Evolutionary conservation across 2,329 filamentous ascomycete species (phyloP).

Genomic region (Epichloe gansuensis): DNA sequence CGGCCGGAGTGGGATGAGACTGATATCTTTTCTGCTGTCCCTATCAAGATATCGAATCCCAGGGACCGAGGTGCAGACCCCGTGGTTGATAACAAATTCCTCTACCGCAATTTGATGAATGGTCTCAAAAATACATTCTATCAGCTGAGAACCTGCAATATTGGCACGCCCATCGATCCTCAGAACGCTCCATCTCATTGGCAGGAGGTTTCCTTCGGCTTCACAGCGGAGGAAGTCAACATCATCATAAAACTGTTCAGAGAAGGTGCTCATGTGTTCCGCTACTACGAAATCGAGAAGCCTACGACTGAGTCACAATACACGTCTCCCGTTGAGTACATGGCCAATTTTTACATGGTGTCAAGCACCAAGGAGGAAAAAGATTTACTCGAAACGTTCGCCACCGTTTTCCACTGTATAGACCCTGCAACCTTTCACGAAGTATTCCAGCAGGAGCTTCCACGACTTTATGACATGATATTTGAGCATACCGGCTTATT

Average conservation of each 20-base stretch:
- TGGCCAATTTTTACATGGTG: slow-evolving; percentile 89
- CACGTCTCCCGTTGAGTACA: slow-evolving; percentile 75
- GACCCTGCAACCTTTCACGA: slow-evolving; percentile 98
- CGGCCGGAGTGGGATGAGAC: slow-evolving; percentile 95
- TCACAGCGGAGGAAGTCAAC: slow-evolving; percentile 91
- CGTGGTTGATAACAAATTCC: slow-evolving; percentile 90
- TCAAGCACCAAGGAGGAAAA: slow-evolving; percentile 94
- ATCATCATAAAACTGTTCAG: slow-evolving; percentile 96
- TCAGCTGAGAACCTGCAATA: slow-evolving; percentile 83
- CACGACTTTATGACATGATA: slow-evolving; percentile 92
- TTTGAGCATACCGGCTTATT: slow-evolving; percentile 90
- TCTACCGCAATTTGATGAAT: slow-evolving; percentile 94
- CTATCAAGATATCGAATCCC: slow-evolving; percentile 88
- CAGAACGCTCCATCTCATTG: slow-evolving; percentile 76
- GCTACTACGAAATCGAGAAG: slow-evolving; percentile 90
- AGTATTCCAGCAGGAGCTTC: slow-evolving; percentile 95
- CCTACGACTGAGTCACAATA: slow-evolving; percentile 58
- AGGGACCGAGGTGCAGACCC: slow-evolving; percentile 81
- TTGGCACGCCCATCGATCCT: slow-evolving; percentile 56
- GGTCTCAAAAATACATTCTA: slow-evolving; percentile 95
- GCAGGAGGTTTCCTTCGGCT: slow-evolving; percentile 91
- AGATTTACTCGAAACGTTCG: slow-evolving; percentile 91
- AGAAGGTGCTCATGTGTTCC: slow-evolving; percentile 89
- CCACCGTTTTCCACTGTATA: slow-evolving; percentile 95
- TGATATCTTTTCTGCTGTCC: slow-evolving; percentile 91